Conservation (phyloP, 148 eudicot genomes). For the Rhododendron griersonianum region DNA sequence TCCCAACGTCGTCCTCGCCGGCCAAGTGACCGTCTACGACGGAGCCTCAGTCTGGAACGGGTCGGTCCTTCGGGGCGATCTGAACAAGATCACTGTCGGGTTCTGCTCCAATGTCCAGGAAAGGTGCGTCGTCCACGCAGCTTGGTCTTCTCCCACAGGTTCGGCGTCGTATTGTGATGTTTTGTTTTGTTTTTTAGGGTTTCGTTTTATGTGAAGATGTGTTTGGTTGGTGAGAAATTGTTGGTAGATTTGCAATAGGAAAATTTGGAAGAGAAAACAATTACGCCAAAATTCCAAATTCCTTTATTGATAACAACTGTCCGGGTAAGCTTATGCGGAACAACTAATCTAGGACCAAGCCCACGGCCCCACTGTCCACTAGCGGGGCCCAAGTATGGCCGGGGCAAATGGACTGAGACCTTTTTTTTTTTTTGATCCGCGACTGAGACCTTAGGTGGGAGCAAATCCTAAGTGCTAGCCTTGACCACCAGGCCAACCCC, state of each 20-base stretch:
- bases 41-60: constrained; percentile 98
- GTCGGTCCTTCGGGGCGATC: constrained; percentile 81
- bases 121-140: constrained; percentile 84
- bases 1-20: constrained; percentile 96
- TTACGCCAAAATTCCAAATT: neutral
- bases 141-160: constrained; percentile 98
- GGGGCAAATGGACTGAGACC: neutral
- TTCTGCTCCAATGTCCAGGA: constrained; percentile 94
- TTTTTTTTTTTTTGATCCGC: no score
- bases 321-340: neutral
- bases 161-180: neutral
- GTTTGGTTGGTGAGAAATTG: neutral
- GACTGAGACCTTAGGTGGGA: neutral
- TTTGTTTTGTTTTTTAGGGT: neutral
- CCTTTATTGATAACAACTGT: no score
- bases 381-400: neutral
- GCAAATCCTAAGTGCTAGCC: neutral
- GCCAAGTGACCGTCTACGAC: constrained; percentile 83
- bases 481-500: neutral
- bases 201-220: constrained; percentile 2
- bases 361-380: neutral
- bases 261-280: neutral
- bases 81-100: constrained; percentile 81
- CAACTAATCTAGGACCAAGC: neutral
- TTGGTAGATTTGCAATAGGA: neutral